Evolutionary conservation across 495 filamentous ascomycete genomes (phyloP), one percentile per base, ranked within the genome.

Genomic region (Venustampulla echinocandica): DNA sequence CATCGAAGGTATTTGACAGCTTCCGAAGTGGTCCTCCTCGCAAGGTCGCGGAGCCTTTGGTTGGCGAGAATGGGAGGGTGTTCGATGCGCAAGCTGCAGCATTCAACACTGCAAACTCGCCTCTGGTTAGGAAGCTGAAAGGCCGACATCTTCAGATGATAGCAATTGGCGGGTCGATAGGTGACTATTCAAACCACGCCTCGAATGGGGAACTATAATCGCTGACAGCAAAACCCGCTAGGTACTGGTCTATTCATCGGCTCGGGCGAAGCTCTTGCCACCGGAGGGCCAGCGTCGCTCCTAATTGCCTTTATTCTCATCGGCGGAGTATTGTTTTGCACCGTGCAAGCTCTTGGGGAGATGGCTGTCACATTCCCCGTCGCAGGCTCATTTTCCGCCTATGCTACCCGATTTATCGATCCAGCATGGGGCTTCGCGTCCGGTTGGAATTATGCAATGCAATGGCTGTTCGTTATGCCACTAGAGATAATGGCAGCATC

Each of bases 371-470:
- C 48, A 53, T 86, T 41, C 60, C 90, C 90, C 2, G 82, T 95
- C 9, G 87, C 90, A 21, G 90, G 90, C 39, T 93, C 87, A 17
- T 97, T 97, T 61, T 82, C 88, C n/a, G 81, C 88, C 27, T 95
- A 86, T 62, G 90, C 88, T 13, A 94, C 87, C 24, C 76, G 90
- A 14, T 97, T 96, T 58, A 63, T 96, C 10, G 90, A 97, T 57
- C 90, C 90, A 6, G 89, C 90, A 4, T 95, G 89, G 90, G 90
- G 90, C 0, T 96, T 96, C 55, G 90, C 90, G 32, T 90, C 90
- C 83, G 90, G 92, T 18, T 96, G 90, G 90, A 96, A 98, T 70
- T 85, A 61, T 65, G 79, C 75, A 22, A 36, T 48, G 41, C 69
- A 69, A 5, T 95, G 90, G 90, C 74, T 95, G 0, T 71, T 90